Percentiles rank a stretch among this genome's conserved stretches.
Evolutionary conservation across 2,329 filamentous ascomycete genomes (phyloP).

Genomic region (Ophiosphaerella narmari): DNA sequence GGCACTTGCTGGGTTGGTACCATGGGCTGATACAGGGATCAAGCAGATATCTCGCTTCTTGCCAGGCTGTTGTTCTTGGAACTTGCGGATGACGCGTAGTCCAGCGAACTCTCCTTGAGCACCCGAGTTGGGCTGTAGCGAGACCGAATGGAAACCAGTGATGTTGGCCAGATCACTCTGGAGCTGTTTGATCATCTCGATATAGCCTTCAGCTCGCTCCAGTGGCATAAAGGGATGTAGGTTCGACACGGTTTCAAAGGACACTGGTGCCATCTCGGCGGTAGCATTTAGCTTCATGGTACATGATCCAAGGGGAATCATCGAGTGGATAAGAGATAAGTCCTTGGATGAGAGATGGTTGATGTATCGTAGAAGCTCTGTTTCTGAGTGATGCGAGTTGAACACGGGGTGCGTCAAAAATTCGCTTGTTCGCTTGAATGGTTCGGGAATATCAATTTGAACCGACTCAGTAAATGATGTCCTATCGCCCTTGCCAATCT

Average conservation of each 20-base stretch:
- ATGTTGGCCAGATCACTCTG: slow-evolving; percentile 77
- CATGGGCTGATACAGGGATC: slow-evolving; percentile 93
- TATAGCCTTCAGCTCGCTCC: slow-evolving; percentile 69
- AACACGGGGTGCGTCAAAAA: slow-evolving; percentile 92
- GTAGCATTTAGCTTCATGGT: slow-evolving; percentile 98
- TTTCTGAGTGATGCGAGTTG: slow-evolving; percentile 94
- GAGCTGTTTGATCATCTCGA: slow-evolving; percentile 71
- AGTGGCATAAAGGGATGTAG: slow-evolving; percentile 80
- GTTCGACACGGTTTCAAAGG: slow-evolving; percentile 73
- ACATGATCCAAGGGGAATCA: slow-evolving; percentile 96
- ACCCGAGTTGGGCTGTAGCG: slow-evolving; percentile 92
- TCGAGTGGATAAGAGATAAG: slow-evolving; percentile 89
- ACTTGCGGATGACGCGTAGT: slow-evolving; percentile 84
- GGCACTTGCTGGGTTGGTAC: slow-evolving; percentile 92
- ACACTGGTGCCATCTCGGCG: slow-evolving; percentile 88
- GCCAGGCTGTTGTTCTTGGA: slow-evolving; percentile 68
- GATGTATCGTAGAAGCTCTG: slow-evolving; percentile 91
- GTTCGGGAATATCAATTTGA: slow-evolving; percentile 50
- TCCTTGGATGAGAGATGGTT: slow-evolving; percentile 93
- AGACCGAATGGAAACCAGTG: slow-evolving; percentile 88
- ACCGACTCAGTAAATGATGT: slow-evolving; percentile 16
- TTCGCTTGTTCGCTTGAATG: slow-evolving; percentile 70
- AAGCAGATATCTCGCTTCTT: slow-evolving; percentile 87
- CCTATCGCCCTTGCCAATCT: slow-evolving; percentile 43
- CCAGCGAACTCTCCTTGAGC: slow-evolving; percentile 95